Percentiles rank a stretch among this genome's conserved stretches.
These are phyloP conservation scores for Lasiodiplodia citricola DNA, from an alignment of 2,329 filamentous ascomycete genomes.

Conservation along the genomic window DNA sequence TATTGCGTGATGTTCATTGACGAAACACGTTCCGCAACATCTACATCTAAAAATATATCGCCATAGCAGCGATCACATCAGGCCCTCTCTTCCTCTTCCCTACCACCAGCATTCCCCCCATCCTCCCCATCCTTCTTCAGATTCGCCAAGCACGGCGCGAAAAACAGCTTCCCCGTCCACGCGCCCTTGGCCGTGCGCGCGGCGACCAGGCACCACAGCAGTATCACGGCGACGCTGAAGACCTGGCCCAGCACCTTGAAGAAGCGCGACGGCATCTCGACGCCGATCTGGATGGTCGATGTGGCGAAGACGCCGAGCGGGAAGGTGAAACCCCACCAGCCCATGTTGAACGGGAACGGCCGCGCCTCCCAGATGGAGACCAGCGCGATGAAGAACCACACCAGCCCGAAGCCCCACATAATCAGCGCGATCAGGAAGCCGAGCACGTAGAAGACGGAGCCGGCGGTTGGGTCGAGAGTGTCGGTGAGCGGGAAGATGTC, in stretches of 20 bases:
- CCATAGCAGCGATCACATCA: background rate
- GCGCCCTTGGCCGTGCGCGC: conserved; percentile 52
- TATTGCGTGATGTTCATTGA: background rate
- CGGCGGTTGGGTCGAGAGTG: conserved; percentile 44
- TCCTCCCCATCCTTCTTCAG: conserved; percentile 25
- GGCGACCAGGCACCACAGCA: conserved; percentile 58
- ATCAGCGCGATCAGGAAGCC: conserved; percentile 56
- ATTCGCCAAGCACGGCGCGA: conserved; percentile 53
- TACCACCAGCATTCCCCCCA: background rate
- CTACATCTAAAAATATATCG: background rate
- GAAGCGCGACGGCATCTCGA: conserved; percentile 56
- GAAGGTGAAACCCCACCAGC: conserved; percentile 65
- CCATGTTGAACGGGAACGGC: conserved; percentile 61
- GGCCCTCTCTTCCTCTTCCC: conserved; percentile 2
- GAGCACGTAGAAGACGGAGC: conserved; percentile 60
- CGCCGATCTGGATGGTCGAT: conserved; percentile 48
- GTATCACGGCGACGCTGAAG: conserved; percentile 52
- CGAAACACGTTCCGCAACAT: no score
- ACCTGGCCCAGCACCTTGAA: conserved; percentile 56
- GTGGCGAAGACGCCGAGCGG: conserved; percentile 59
- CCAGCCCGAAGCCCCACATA: conserved; percentile 59
- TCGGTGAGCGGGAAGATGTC: conserved; percentile 43
- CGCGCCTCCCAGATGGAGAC: conserved; percentile 45
- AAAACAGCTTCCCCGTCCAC: conserved; percentile 53
- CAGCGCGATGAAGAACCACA: conserved; percentile 58